Base-by-base conservation (phyloP, 805 yeast species). In the Suhomyces xylopsoci region DNA sequence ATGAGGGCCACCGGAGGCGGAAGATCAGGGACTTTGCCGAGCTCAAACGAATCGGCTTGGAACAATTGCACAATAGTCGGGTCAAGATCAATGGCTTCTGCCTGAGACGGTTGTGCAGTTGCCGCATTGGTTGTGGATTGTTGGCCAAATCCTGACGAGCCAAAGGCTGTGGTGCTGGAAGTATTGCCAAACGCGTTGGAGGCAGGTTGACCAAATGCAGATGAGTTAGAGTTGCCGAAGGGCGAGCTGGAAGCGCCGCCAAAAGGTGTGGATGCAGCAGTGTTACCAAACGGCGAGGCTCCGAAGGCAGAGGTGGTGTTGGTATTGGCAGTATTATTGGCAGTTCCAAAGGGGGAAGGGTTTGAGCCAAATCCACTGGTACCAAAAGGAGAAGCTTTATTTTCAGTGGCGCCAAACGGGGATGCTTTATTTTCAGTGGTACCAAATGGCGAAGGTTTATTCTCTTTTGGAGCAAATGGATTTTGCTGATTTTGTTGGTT, bases 1-100 rank as follows among this genome's bases (percentile, higher is more conserved):
- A 28, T 22, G 26, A 79, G 63, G 50, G 73, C 76, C 8, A 76
- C 41, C 1, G 94, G 91, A 5, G 96, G 94, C 2, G 90, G 83
- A 5, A 82, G 60, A 53, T 87, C 93, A 0, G 96, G 96, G 2
- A 88, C 81, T 24, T 69, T 67, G 0, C 92, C 93, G 30, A 87
- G 60, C n/a, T 66, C 62, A 57, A 88, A 88, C 4, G 54, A 50
- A 0, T 62, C 58, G 0, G 80, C 73, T 55, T 74, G 63, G 63
- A 88, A 90, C 20, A 78, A 77, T 5, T 68, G 71, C 8, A 72
- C 47, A 0, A 83, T 73, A 2, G 61, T 28, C 7, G 32, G 32
- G 3, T 20, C 49, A 25, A 44, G 22, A 24, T 42, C 45, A 26
- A 8, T 7, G 15, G 20, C 14, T 4, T 25, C 34, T 10, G 38